These are phyloP conservation scores for Phycomyces nitens DNA, from an alignment of 192 early-diverging fungal species.

Conservation along the genomic window DNA sequence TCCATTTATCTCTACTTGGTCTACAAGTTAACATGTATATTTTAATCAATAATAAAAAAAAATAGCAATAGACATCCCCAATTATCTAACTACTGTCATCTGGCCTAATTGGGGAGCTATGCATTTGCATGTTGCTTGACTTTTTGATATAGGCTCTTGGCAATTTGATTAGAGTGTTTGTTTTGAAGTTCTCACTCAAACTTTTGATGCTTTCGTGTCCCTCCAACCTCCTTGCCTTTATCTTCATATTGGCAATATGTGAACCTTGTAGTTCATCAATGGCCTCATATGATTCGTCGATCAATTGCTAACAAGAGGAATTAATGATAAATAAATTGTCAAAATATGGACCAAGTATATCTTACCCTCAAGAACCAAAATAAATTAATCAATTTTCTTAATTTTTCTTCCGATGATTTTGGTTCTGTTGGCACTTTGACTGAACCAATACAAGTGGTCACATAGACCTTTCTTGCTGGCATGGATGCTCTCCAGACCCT, in stretches of 20 bases:
- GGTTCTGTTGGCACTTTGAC: slow-evolving; percentile 12
- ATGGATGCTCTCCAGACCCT: slow-evolving; percentile 13
- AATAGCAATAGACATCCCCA: slow-evolving; percentile 11
- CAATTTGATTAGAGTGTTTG: slow-evolving; percentile 13
- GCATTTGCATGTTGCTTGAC: slow-evolving; percentile 9
- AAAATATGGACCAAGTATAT: slow-evolving; percentile 17
- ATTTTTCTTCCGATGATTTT: slow-evolving; percentile 15
- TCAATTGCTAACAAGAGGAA: slow-evolving; percentile 14
- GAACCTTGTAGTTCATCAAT: slow-evolving; percentile 14
- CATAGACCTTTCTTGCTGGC: slow-evolving; percentile 15
- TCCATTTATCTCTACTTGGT: slow-evolving; percentile 17
- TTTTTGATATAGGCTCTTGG: slow-evolving; percentile 11
- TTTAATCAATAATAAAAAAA: slow-evolving; percentile 17
- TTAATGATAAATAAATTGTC: slow-evolving; percentile 16
- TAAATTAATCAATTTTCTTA: slow-evolving; percentile 17
- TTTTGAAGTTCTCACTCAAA: slow-evolving; percentile 13
- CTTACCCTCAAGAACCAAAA: slow-evolving; percentile 19
- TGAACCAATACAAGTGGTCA: slow-evolving; percentile 16
- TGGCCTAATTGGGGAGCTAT: slow-evolving; percentile 14
- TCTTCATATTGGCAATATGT: slow-evolving; percentile 14
- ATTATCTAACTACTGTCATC: slow-evolving; percentile 14
- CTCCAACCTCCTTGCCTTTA: slow-evolving; percentile 13
- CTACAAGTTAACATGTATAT: slow-evolving; percentile 18
- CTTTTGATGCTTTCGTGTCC: slow-evolving; percentile 4
- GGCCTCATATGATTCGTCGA: slow-evolving; percentile 11